phyloP scores from a whole-genome alignment of 2,329 filamentous ascomycete species.

The Venturia carpophila region DNA sequence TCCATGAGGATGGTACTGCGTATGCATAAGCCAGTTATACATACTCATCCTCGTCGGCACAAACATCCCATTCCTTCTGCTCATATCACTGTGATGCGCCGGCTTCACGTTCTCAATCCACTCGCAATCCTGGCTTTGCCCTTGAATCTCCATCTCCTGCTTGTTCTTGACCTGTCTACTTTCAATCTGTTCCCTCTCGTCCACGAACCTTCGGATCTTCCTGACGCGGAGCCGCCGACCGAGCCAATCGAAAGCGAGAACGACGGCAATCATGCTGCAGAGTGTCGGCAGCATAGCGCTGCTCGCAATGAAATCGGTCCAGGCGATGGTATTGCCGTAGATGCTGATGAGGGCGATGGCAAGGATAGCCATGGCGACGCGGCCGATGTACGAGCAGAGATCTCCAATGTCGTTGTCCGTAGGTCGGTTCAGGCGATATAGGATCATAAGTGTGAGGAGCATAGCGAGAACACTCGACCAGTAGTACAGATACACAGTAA shows the following conservation, averaged over 20 bases:
- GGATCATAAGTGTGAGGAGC: neutral
- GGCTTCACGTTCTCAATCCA: neutral
- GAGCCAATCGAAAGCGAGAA: constrained; percentile 4
- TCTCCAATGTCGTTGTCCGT: neutral
- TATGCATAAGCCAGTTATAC: constrained; percentile 12
- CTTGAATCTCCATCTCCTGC: neutral
- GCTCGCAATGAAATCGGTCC: constrained; percentile 9
- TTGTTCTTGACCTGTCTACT: neutral
- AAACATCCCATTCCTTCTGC: neutral
- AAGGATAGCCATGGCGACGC: neutral
- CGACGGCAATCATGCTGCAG: constrained; percentile 6
- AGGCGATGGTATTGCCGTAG: constrained; percentile 1
- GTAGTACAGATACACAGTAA: constrained; percentile 14
- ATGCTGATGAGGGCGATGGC: neutral
- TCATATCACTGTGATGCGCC: neutral
- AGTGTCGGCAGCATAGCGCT: constrained; percentile 9
- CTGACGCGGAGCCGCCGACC: neutral
- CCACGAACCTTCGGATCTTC: neutral
- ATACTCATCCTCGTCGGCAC: constrained; percentile 11
- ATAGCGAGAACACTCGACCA: constrained; percentile 10
- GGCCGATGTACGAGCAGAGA: neutral
- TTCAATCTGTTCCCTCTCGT: neutral
- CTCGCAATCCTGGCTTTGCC: neutral
- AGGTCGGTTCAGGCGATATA: neutral
- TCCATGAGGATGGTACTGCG: neutral